Conservation (phyloP, 2,329 filamentous ascomycete genomes). For the Chaetomiaceae sp. region DNA sequence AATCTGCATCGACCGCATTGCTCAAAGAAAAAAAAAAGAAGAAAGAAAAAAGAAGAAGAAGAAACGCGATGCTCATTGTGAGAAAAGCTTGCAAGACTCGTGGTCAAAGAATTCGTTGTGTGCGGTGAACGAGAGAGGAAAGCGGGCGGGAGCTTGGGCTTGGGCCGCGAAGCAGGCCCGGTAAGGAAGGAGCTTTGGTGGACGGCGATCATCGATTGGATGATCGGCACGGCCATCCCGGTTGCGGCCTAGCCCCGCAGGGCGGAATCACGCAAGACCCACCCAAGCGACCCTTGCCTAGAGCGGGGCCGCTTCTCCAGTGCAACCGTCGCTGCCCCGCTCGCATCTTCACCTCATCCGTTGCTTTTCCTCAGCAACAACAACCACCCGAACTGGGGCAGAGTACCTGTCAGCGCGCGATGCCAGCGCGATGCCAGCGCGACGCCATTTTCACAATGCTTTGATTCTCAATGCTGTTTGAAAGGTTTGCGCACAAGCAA, state of each 20-base stretch:
- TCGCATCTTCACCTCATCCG: background rate
- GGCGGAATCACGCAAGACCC: conserved; percentile 15
- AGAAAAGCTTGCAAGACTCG: too few species aligned
- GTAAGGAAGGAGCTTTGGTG: conserved; percentile 16
- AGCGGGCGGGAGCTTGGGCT: conserved; percentile 3
- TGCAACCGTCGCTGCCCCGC: conserved; percentile 3
- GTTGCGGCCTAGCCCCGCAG: conserved; percentile 16
- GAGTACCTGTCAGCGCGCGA: too few species aligned
- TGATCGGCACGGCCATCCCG: conserved; percentile 7
- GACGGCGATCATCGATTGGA: conserved; percentile 20
- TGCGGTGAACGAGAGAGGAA: background rate
- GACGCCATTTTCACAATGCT: background rate
- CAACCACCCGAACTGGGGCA: too few species aligned
- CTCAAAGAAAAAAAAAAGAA: background rate
- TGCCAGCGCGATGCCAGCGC: too few species aligned
- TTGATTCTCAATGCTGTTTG: too few species aligned
- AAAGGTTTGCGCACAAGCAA: too few species aligned
- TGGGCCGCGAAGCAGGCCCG: conserved; percentile 6
- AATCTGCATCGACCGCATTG: background rate
- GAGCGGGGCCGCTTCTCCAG: conserved; percentile 6
- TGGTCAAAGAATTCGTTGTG: too few species aligned
- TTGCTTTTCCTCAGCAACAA: background rate
- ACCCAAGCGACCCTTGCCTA: conserved; percentile 4
- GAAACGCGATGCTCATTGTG: too few species aligned
- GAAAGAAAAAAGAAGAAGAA: background rate